phyloP scores from a whole-genome alignment of 2,329 filamentous ascomycete species.

The Colletotrichum trifolii region DNA sequence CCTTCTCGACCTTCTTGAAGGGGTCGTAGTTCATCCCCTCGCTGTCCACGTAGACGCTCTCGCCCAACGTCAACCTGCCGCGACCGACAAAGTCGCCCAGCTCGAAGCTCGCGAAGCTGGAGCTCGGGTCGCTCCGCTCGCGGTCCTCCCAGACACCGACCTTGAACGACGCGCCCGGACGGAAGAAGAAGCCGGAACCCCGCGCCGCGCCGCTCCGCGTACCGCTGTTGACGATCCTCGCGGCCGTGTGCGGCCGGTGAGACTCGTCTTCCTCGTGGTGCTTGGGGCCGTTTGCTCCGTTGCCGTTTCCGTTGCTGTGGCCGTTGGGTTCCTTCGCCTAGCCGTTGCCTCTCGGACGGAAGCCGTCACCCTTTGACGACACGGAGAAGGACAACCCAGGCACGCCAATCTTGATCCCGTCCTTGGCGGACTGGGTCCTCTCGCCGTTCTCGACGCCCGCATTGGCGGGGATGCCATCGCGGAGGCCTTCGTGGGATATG shows the following conservation, averaged over 20 bases:
- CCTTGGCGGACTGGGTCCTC: not conserved
- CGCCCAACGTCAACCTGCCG: slow-evolving; percentile 40
- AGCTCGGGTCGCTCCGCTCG: slow-evolving; percentile 34
- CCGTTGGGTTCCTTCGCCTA: not conserved
- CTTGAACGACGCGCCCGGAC: slow-evolving; percentile 41
- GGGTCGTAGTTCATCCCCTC: slow-evolving; percentile 47
- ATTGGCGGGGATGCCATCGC: not conserved
- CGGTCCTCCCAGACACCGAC: slow-evolving; percentile 46
- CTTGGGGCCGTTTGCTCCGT: not conserved
- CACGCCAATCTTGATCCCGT: no score
- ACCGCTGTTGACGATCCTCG: slow-evolving; percentile 35
- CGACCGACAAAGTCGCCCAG: slow-evolving; percentile 38
- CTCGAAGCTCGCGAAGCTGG: slow-evolving; percentile 34
- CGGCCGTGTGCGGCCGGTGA: not conserved
- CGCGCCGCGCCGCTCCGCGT: slow-evolving; percentile 38
- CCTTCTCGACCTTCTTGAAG: slow-evolving; percentile 44
- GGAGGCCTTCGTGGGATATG: slow-evolving; percentile 23
- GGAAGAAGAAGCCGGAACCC: slow-evolving; percentile 47
- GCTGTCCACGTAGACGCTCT: slow-evolving; percentile 45
- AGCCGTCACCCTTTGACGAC: no score
- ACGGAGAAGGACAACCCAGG: no score
- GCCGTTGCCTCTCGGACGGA: no score
- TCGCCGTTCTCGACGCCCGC: not conserved
- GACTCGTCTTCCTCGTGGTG: not conserved
- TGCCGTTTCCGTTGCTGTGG: not conserved